Base-by-base conservation (phyloP, 768 basidiomycete genomes). In the Amanita jacksonii region DNA sequence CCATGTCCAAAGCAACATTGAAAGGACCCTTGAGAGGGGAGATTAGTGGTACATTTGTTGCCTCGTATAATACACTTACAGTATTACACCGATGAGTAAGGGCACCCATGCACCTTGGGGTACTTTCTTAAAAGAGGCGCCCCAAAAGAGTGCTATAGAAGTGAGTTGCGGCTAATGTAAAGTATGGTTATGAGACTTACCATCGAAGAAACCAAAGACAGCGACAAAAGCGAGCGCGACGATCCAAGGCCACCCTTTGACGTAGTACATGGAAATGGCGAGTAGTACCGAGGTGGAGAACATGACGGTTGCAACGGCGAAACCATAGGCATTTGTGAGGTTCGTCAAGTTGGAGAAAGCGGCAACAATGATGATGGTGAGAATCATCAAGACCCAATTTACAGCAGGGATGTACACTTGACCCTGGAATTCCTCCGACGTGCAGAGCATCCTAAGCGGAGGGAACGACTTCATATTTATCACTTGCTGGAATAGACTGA, bases 81-180 rank as follows among this genome's bases (percentile, higher is more conserved):
- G 55, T 10, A 77, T 53, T 2, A 59, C 16, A 4, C 79, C 81
- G 31, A 81, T 67, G 53, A 70, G 65, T 8, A 84, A 64, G 1
- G 81, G 77, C 7, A 81, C 78, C 77, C 79, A 84, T 2, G 78
- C 81, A 13, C 81, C 80, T 16, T 67, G 59, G 0, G 79, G 79
- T 4, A 81, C 66, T 55, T 82, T 80, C 53, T 68, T 74, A 46
- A 81, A 53, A 0, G 76, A 59, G 0, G 80, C 75, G 19, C 78
- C 80, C 74, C 76, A 81, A 62, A 84, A 84, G 12, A 80, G 61
- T 49, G 45, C 65, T 66, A 32, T 15, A 41, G 44, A 33, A n/a
- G n/a, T n/a, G n/a, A n/a, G n/a, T n/a, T n/a, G n/a, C n/a, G n/a
- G n/a, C n/a, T 13, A 19, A 20, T 23, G 31, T 24, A 25, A 13